Evolutionary conservation across 2,329 filamentous ascomycete species (phyloP), one percentile per base, ranked within the genome.

Genomic region (Phoma herbarum): DNA sequence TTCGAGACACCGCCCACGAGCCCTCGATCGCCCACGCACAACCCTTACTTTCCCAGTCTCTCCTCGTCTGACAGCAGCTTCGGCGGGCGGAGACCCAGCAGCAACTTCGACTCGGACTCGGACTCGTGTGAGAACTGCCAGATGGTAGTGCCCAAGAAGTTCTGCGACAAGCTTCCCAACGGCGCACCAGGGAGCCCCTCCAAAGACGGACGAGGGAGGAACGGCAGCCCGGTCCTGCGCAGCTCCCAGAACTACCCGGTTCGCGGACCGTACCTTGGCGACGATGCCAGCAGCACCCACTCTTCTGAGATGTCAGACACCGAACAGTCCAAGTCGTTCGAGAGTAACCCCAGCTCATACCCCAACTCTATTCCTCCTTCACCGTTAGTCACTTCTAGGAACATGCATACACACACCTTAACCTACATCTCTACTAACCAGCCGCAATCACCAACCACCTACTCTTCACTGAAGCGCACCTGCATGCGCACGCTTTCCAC

Each of bases 401-500:
- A 68, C 56, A 70, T 70, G 60, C 85, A 87, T 64, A 82, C 82
- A 10, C 85, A 87, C 62, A 83, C 83, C 20, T 70, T 86, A 48
- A 86, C 82, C 60, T 87, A 86, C 69, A 78, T 86, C 43, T 85
- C 85, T n/a, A 81, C 84, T 31, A 83, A 82, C 52, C 83, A 84
- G 26, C 85, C 85, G 7, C 78, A 82, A 20, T 82, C 83, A 31
- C 82, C 83, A 11, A 77, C 78, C 7, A 80, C 82, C 42, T 86
- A 85, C 70, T 82, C 84, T 4, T 77, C 84, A 11, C 77, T 87
- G 22, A 82, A 85, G 57, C 82, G 83, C 35, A 84, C 84, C 23
- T 85, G 82, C 52, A 85, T 87, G 64, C 83, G 84, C 59, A 85
- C 85, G 0, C 73, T 87, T 35, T 86, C 83, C 58, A 85, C 82